Evolutionary conservation across 2,329 filamentous ascomycete species (phyloP).

Genomic region (Neophaeococcomyces mojaviensis): DNA sequence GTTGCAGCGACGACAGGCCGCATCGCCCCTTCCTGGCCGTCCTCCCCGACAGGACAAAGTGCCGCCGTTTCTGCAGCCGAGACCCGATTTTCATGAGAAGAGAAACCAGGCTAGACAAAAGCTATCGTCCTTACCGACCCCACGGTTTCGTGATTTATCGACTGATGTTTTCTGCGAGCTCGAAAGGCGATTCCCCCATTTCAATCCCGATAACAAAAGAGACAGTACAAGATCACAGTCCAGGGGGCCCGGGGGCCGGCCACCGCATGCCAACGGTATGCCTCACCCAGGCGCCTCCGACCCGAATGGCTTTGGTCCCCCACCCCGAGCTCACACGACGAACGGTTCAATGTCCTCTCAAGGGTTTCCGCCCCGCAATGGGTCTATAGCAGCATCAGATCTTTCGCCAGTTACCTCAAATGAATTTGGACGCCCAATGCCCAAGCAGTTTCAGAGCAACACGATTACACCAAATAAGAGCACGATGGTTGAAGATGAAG

Average conservation of each 20-base stretch:
- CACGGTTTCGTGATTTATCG: conserved; percentile 82
- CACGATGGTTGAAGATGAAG: conserved; percentile 93
- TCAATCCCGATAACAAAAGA: conserved; percentile 62
- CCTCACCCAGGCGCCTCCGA: conserved; percentile 52
- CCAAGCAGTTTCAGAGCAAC: conserved; percentile 88
- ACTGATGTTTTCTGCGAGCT: conserved; percentile 95
- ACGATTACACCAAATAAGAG: conserved; percentile 97
- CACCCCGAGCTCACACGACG: conserved; percentile 21
- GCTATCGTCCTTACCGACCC: conserved; percentile 77
- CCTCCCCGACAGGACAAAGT: conserved; percentile 38
- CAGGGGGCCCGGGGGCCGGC: conserved; percentile 52
- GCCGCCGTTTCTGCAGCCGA: conserved; percentile 72
- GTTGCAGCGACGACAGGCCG: conserved; percentile 73
- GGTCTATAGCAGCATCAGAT: conserved; percentile 24
- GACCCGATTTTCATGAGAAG: conserved; percentile 87
- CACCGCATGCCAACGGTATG: conserved; percentile 39
- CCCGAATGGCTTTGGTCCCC: conserved; percentile 28
- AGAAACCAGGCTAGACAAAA: conserved; percentile 96
- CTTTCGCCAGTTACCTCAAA: conserved; percentile 29
- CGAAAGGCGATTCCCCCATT: conserved; percentile 79
- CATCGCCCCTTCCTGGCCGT: conserved; percentile 34
- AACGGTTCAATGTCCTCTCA: conserved; percentile 17
- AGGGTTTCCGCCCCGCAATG: conserved; percentile 32
- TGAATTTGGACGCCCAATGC: conserved; percentile 67
- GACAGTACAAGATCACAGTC: conserved; percentile 59